Percentiles rank a stretch among this genome's conserved stretches.
Conservation (phyloP, 176 grass and related monocot genomes). For the Elaeis guineensis region DNA sequence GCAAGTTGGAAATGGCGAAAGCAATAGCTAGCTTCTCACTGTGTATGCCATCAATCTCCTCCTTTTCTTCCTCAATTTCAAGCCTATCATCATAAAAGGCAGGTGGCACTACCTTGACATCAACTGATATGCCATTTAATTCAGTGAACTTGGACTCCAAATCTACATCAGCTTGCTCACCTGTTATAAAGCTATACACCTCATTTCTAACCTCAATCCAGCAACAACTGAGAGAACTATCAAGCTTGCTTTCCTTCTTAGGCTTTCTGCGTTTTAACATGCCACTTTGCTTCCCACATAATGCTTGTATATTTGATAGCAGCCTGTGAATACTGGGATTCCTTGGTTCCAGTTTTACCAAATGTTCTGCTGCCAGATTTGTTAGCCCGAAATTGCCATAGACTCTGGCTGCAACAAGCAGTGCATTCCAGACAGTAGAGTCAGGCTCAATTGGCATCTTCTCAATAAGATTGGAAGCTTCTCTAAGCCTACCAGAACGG, state of each 20-base stretch:
- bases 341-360: constrained; percentile 39
- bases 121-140: constrained; percentile 18
- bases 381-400: constrained; percentile 44
- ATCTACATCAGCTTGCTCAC: constrained; percentile 14
- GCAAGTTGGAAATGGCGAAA: constrained; percentile 43
- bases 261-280: constrained; percentile 15
- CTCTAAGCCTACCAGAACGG: constrained; percentile 45
- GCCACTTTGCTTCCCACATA: constrained; percentile 30
- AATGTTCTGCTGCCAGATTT: constrained; percentile 33
- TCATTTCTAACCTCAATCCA: constrained; percentile 42
- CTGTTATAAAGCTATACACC: constrained; percentile 40
- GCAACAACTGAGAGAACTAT: constrained; percentile 34
- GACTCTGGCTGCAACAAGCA: constrained; percentile 44
- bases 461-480: constrained; percentile 55
- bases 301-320: constrained; percentile 33
- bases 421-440: constrained; percentile 44
- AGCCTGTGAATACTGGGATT: constrained; percentile 33
- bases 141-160: background rate
- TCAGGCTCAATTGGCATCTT: constrained; percentile 46
- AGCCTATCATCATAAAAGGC: constrained; percentile 10
- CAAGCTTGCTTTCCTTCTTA: constrained; percentile 26
- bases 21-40: constrained; percentile 58
- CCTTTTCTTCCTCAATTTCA: constrained; percentile 39
- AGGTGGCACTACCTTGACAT: constrained; percentile 25
- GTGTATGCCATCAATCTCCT: constrained; percentile 36